A percentile compares a stretch with the other conserved stretches of the same genome.
phyloP scores from a whole-genome alignment of 768 basidiomycete genomes.

The Panellus pusillus region DNA sequence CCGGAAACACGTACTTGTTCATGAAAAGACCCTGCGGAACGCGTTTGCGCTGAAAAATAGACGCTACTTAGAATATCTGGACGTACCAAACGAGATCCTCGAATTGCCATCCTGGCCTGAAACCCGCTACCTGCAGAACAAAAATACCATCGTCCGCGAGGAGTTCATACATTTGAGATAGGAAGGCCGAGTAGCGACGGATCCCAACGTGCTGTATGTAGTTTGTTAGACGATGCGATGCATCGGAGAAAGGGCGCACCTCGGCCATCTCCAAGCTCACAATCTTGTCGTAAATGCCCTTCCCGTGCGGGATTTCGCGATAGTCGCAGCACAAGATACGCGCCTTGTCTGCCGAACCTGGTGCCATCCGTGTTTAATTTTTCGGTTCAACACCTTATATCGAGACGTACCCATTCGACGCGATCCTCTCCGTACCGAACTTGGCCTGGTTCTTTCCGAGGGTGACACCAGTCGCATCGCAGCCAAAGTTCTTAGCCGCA shows the following conservation, averaged over 20 bases:
- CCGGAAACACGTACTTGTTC: conserved; percentile 99
- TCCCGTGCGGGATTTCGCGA: conserved; percentile 80
- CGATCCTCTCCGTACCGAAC: conserved; percentile 89
- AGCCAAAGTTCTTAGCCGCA: conserved; percentile 96
- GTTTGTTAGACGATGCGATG: not conserved
- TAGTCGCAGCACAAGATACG: conserved; percentile 93
- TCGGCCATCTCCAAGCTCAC: conserved; percentile 98
- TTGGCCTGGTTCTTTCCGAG: conserved; percentile 87
- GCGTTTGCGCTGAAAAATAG: not conserved
- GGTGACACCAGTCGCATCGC: conserved; percentile 95
- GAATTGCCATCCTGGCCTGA: conserved; percentile 95
- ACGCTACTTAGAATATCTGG: not conserved
- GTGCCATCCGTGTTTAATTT: not conserved
- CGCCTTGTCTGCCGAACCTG: conserved; percentile 64
- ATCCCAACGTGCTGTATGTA: conserved; percentile 85
- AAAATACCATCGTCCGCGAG: conserved; percentile 93
- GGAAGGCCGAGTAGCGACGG: conserved; percentile 85
- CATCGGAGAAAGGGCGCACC: conserved; percentile 38
- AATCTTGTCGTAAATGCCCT: conserved; percentile 86
- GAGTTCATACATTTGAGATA: conserved; percentile 89
- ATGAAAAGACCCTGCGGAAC: conserved; percentile 79
- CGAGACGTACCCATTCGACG: conserved; percentile 59
- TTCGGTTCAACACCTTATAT: not conserved
- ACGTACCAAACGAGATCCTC: conserved; percentile 93
- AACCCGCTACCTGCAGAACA: conserved; percentile 96